Evolutionary conservation across 2,329 filamentous ascomycete species (phyloP).

Genomic region (Samsoniella hepiali): DNA sequence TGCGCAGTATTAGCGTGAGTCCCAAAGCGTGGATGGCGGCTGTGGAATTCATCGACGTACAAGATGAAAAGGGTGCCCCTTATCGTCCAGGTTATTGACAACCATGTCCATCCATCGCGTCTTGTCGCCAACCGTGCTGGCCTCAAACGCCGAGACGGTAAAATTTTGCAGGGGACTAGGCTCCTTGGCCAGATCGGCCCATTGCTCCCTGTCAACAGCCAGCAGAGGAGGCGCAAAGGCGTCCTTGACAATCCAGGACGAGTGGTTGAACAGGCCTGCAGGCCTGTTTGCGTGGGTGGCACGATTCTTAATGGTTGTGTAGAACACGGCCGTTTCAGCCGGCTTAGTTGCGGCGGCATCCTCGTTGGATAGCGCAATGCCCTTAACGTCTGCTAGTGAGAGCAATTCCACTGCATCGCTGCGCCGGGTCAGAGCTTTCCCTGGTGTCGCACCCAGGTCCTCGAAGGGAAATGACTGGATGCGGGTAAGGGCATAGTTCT

Average conservation of each 20-base stretch:
- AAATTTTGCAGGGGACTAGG: constrained; percentile 21
- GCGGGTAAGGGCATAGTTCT: constrained; percentile 23
- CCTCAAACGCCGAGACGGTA: constrained; percentile 20
- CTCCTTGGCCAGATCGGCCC: constrained; percentile 20
- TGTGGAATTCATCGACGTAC: constrained; percentile 25
- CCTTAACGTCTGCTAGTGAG: constrained; percentile 3
- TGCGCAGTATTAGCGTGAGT: constrained; percentile 13
- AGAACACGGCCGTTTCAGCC: constrained; percentile 21
- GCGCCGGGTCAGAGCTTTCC: background rate
- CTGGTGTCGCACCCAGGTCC: background rate
- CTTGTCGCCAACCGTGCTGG: constrained; percentile 1
- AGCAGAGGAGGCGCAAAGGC: constrained; percentile 20
- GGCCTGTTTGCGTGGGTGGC: constrained; percentile 23
- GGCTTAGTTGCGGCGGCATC: background rate
- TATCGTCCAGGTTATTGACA: constrained; percentile 50
- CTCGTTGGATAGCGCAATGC: background rate
- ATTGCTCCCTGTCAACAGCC: constrained; percentile 18
- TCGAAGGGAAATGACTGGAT: constrained; percentile 22
- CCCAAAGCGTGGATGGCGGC: background rate
- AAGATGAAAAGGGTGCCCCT: constrained; percentile 48
- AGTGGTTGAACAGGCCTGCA: constrained; percentile 25
- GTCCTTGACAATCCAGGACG: constrained; percentile 22
- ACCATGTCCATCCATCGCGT: constrained; percentile 45
- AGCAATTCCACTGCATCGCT: constrained; percentile 1
- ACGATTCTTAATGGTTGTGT: constrained; percentile 24